Conservation (phyloP, 192 early-diverging fungal species). For the Coemansia sp. region DNA sequence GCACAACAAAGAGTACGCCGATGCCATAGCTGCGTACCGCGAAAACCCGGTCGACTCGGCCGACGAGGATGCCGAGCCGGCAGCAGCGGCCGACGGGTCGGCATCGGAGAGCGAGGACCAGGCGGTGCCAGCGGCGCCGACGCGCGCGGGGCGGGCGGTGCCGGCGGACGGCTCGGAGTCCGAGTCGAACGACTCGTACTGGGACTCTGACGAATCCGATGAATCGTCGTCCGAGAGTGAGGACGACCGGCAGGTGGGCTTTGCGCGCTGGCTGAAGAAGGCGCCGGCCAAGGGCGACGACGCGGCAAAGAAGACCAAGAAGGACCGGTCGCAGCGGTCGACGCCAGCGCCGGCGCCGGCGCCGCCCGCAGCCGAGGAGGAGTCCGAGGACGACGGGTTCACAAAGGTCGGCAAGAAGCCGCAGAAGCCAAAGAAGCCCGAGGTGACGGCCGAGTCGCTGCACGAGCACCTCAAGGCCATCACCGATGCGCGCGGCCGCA, state of each 20-base stretch:
- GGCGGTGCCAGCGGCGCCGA: constrained; percentile 9
- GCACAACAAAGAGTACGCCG: constrained; percentile 71
- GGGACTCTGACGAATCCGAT: constrained; percentile 17
- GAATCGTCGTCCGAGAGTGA: constrained; percentile 30
- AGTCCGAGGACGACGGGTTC: constrained; percentile 62
- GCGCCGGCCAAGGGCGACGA: constrained; percentile 24
- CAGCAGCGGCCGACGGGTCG: constrained; percentile 2
- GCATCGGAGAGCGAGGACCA: constrained; percentile 23
- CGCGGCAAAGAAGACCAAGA: constrained; percentile 31
- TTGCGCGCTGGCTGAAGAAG: constrained; percentile 50
- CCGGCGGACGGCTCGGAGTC: constrained; percentile 10
- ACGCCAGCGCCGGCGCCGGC: constrained; percentile 11
- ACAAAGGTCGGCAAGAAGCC: constrained; percentile 66
- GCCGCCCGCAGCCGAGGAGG: constrained; percentile 17
- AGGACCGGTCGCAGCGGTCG: constrained; percentile 33
- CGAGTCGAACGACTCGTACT: constrained; percentile 7
- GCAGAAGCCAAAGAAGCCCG: constrained; percentile 57
- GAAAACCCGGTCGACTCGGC: constrained; percentile 42
- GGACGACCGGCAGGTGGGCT: constrained; percentile 15
- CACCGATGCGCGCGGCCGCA: constrained; percentile 84
- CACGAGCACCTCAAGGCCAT: constrained; percentile 80
- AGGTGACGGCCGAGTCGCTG: constrained; percentile 68
- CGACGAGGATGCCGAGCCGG: constrained; percentile 26
- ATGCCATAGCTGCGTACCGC: constrained; percentile 64
- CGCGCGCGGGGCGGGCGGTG: not conserved